A percentile compares a stretch with the other conserved stretches of the same genome.
These are phyloP conservation scores for Daldinia sp. DNA, from an alignment of 2,329 filamentous ascomycete genomes.

Conservation along the genomic window DNA sequence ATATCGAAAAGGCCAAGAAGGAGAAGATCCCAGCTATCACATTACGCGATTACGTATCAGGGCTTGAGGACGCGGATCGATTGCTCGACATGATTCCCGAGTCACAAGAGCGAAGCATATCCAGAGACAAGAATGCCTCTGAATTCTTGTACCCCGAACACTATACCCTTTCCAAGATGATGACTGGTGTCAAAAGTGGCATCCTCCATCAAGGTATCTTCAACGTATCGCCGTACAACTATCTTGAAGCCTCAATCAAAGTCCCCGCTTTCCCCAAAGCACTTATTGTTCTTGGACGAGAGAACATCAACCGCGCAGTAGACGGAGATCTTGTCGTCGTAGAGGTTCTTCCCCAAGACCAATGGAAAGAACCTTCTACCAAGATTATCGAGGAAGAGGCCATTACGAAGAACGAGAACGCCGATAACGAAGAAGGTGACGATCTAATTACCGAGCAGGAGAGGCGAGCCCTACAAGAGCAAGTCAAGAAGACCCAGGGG, in stretches of 20 bases:
- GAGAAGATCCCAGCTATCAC: slow-evolving; percentile 79
- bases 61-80: slow-evolving; percentile 84
- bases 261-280: slow-evolving; percentile 91
- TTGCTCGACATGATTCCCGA: slow-evolving; percentile 94
- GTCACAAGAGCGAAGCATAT: slow-evolving; percentile 74
- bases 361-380: slow-evolving; percentile 96
- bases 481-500: slow-evolving; percentile 87
- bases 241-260: slow-evolving; percentile 91
- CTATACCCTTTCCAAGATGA: slow-evolving; percentile 88
- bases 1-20: slow-evolving; percentile 81
- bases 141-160: slow-evolving; percentile 91
- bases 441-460: slow-evolving; percentile 91
- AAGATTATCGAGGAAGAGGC: slow-evolving; percentile 96
- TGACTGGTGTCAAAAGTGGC: slow-evolving; percentile 90
- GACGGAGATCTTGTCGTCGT: slow-evolving; percentile 94
- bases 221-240: slow-evolving; percentile 98
- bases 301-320: slow-evolving; percentile 95
- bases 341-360: slow-evolving; percentile 90
- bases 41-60: slow-evolving; percentile 81
- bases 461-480: slow-evolving; percentile 86
- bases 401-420: slow-evolving; percentile 92
- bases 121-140: slow-evolving; percentile 71
- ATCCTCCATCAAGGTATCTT: slow-evolving; percentile 94
- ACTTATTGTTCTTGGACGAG: slow-evolving; percentile 87
- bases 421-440: slow-evolving; percentile 81